phyloP scores from a whole-genome alignment of 176 grass and related monocot species.

The Lolium multiflorum region DNA sequence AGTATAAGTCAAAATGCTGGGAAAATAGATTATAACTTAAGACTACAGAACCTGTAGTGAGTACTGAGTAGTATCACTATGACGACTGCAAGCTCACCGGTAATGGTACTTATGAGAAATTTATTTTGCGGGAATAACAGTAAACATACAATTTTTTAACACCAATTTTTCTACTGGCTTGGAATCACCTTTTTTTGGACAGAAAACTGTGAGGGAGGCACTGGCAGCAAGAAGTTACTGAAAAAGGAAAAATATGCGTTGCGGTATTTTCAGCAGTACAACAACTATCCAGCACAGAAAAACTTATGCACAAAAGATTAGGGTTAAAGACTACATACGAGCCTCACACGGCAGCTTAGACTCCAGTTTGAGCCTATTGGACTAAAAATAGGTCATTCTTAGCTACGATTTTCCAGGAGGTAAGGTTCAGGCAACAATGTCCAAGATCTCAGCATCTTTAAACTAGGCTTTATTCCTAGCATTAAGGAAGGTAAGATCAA shows the following conservation, averaged over 20 bases:
- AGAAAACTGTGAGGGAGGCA: not conserved
- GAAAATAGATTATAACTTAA: conserved; percentile 4
- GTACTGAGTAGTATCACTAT: conserved; percentile 6
- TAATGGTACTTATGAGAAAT: conserved; percentile 7
- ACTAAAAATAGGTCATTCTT: not conserved
- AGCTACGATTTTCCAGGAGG: not conserved
- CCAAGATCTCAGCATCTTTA: not conserved
- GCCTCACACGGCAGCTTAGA: not conserved
- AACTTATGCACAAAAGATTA: not conserved
- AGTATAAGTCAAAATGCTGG: conserved; percentile 13
- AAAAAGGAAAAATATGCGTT: not conserved
- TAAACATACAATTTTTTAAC: not conserved
- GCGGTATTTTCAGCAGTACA: not conserved
- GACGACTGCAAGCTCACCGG: not conserved
- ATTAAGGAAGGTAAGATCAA: not conserved
- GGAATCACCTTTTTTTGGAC: not conserved
- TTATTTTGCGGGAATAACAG: not conserved
- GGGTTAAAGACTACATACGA: not conserved
- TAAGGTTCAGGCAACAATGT: not conserved
- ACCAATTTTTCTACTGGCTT: not conserved
- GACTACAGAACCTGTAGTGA: conserved; percentile 13
- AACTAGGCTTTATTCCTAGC: not conserved
- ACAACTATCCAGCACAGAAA: not conserved
- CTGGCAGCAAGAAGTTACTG: not conserved
- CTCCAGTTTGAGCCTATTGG: not conserved